A percentile compares a stretch with the other conserved stretches of the same genome.
Evolutionary conservation across 805 yeast genomes (phyloP).

Genomic region (Candida pseudofarinosa): DNA sequence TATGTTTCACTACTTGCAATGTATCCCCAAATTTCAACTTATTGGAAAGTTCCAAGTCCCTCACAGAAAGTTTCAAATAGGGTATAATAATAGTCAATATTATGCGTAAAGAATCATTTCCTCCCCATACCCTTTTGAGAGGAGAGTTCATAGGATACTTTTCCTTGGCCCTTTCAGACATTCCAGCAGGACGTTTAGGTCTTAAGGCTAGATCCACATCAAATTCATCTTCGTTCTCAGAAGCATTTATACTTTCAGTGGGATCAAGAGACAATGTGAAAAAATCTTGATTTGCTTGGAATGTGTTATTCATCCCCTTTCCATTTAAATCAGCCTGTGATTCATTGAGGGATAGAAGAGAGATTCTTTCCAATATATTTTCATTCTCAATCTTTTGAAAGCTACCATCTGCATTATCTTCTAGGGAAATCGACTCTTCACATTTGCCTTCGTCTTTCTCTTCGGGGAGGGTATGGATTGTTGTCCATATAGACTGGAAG

Average conservation of each 20-base stretch:
- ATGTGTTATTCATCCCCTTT: not conserved
- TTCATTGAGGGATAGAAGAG: slow-evolving; percentile 3
- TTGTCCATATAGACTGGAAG: slow-evolving; percentile 32
- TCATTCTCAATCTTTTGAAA: not conserved
- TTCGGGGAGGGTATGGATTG: slow-evolving; percentile 24
- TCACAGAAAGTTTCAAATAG: slow-evolving; percentile 23
- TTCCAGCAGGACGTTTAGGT: slow-evolving; percentile 55
- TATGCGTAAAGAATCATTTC: slow-evolving; percentile 44
- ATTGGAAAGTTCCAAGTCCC: slow-evolving; percentile 22
- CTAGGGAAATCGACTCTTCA: slow-evolving; percentile 10
- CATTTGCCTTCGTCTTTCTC: slow-evolving; percentile 21
- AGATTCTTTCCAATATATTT: slow-evolving; percentile 7
- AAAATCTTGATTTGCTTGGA: not conserved
- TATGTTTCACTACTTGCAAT: slow-evolving; percentile 33
- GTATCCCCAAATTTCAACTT: slow-evolving; percentile 18
- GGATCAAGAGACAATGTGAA: not conserved
- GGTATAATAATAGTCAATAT: slow-evolving; percentile 40
- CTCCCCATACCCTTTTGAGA: slow-evolving; percentile 53
- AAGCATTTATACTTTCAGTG: not conserved
- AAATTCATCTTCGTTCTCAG: slow-evolving; percentile 8
- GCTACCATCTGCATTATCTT: slow-evolving; percentile 9
- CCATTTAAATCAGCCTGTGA: not conserved
- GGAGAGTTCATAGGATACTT: slow-evolving; percentile 51
- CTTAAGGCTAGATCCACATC: slow-evolving; percentile 40
- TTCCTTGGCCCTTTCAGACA: slow-evolving; percentile 54